These are phyloP conservation scores for Saccharomycopsis sp. DNA, from an alignment of 805 yeast species.

Conservation along the genomic window DNA sequence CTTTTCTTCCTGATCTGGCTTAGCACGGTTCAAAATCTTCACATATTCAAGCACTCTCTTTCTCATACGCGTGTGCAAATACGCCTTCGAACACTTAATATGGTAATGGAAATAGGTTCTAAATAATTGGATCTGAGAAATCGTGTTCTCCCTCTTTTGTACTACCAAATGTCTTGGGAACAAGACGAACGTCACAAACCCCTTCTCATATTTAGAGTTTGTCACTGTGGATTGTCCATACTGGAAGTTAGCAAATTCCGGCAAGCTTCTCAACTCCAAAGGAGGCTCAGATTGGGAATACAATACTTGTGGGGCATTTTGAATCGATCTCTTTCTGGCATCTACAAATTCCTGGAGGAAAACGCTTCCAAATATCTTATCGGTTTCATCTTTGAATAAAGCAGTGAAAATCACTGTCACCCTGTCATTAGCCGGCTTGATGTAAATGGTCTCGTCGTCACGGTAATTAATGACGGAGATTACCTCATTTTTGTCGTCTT, in stretches of 20 bases:
- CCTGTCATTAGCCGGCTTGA: constrained; percentile 90
- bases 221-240: constrained; percentile 27
- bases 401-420: constrained; percentile 96
- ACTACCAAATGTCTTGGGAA: constrained; percentile 72
- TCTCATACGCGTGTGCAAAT: constrained; percentile 98
- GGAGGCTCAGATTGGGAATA: constrained; percentile 92
- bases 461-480: constrained; percentile 69
- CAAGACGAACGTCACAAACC: constrained; percentile 62
- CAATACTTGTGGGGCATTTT: constrained; percentile 96
- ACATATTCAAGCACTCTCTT: constrained; percentile 88
- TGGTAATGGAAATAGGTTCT: constrained; percentile 98
- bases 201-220: constrained; percentile 36
- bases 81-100: constrained; percentile 96
- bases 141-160: constrained; percentile 75
- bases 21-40: constrained; percentile 93
- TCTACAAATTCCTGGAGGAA: constrained; percentile 92
- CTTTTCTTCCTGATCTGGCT: constrained; percentile 83
- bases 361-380: constrained; percentile 82
- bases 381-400: constrained; percentile 93
- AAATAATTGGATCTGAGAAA: constrained; percentile 85
- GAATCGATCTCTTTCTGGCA: constrained; percentile 91
- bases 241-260: constrained; percentile 25
- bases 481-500: constrained; percentile 45
- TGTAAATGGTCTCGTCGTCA: constrained; percentile 85
- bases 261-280: constrained; percentile 57